Percentiles rank a stretch among this genome's conserved stretches.
Conservation (phyloP, 2,329 filamentous ascomycete species). For the Cladobotryum mycophilum region DNA sequence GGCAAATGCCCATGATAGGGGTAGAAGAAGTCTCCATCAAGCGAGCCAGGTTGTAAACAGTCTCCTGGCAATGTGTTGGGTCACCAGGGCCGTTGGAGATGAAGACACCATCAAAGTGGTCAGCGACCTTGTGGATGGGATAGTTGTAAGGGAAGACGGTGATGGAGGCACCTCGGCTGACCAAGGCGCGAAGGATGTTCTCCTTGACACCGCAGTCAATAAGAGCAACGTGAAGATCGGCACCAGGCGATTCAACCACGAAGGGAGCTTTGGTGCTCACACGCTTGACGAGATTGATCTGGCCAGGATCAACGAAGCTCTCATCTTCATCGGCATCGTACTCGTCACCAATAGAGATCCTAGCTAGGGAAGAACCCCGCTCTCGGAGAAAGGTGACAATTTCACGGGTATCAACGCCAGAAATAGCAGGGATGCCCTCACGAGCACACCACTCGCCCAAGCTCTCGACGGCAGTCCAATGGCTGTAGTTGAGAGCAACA, state of each 20-base stretch:
- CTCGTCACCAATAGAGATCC: slow-evolving; percentile 92
- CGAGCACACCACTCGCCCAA: slow-evolving; percentile 90
- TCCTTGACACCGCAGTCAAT: slow-evolving; percentile 99
- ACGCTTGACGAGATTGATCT: slow-evolving; percentile 92
- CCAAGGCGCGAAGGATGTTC: slow-evolving; percentile 94
- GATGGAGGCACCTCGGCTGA: slow-evolving; percentile 83
- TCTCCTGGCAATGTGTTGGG: slow-evolving; percentile 92
- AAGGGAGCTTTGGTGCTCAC: slow-evolving; percentile 98
- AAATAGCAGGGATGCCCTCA: slow-evolving; percentile 92
- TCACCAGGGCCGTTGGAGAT: slow-evolving; percentile 98
- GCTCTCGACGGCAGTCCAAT: slow-evolving; percentile 97
- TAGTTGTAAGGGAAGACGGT: slow-evolving; percentile 96
- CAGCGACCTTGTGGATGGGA: slow-evolving; percentile 94
- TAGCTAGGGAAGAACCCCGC: slow-evolving; percentile 90
- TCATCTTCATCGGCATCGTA: slow-evolving; percentile 98
- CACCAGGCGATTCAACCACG: slow-evolving; percentile 78
- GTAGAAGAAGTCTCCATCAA: slow-evolving; percentile 88
- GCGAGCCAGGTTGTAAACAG: slow-evolving; percentile 84
- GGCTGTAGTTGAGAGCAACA: slow-evolving; percentile 87
- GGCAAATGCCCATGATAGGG: slow-evolving; percentile 95
- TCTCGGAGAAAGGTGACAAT: slow-evolving; percentile 96
- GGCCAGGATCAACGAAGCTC: slow-evolving; percentile 87
- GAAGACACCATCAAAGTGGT: slow-evolving; percentile 97
- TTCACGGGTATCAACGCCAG: slow-evolving; percentile 91
- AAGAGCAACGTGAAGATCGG: slow-evolving; percentile 84